Evolutionary conservation across 2,329 filamentous ascomycete genomes (phyloP).

Genomic region (Leptosphaerulina australis): DNA sequence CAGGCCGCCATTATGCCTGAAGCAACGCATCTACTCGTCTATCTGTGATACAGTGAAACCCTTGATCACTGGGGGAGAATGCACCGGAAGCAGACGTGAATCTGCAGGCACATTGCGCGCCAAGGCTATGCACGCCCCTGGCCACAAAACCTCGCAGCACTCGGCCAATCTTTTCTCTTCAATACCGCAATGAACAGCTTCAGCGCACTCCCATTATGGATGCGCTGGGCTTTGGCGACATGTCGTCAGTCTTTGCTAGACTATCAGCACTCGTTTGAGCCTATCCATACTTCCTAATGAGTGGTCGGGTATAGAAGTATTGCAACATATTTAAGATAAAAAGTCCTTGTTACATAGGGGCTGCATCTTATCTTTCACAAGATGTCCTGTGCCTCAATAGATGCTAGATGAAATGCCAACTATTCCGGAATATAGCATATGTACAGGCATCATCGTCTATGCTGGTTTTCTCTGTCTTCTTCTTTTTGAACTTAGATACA

Average conservation of each 20-base stretch:
- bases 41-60: slow-evolving; percentile 23
- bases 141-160: slow-evolving; percentile 15
- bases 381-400: no score
- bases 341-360: neutral
- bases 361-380: neutral
- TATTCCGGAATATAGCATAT: no score
- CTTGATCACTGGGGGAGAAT: slow-evolving; percentile 17
- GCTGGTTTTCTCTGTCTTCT: no score
- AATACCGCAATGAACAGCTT: slow-evolving; percentile 44
- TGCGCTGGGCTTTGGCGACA: slow-evolving; percentile 43
- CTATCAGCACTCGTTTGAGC: slow-evolving; percentile 47
- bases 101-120: slow-evolving; percentile 16
- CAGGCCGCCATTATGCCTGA: slow-evolving; percentile 42
- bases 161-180: slow-evolving; percentile 22
- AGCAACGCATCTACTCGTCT: slow-evolving; percentile 41
- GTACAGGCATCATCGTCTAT: no score
- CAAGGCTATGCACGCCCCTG: slow-evolving; percentile 21
- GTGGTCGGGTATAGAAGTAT: slow-evolving; percentile 43
- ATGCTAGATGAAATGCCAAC: no score
- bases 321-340: slow-evolving; percentile 31
- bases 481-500: no score
- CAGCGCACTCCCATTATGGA: slow-evolving; percentile 38
- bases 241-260: slow-evolving; percentile 45
- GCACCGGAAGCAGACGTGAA: slow-evolving; percentile 14
- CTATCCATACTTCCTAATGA: slow-evolving; percentile 41